phyloP scores from a whole-genome alignment of 2,329 filamentous ascomycete genomes.

The Diplodia seriata region DNA sequence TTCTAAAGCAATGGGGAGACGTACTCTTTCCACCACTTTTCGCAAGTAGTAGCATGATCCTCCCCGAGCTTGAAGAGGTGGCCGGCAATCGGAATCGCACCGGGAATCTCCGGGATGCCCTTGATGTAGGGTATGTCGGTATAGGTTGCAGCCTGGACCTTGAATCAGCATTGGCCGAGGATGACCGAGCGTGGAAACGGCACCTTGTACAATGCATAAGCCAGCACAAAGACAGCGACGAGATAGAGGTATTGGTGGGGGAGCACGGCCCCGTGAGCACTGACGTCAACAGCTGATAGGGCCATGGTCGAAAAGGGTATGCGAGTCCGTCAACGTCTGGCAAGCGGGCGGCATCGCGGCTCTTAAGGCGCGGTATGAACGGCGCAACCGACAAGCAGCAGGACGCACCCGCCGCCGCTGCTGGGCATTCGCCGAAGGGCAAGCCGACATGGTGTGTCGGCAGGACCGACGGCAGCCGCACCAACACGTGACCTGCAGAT shows the following conservation, averaged over 20 bases:
- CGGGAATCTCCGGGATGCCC: constrained; percentile 59
- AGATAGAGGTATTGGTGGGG: constrained; percentile 21
- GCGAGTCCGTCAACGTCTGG: constrained; percentile 6
- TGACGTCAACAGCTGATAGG: constrained; percentile 24
- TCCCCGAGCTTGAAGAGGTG: constrained; percentile 61
- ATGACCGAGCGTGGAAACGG: neutral
- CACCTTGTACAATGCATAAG: constrained; percentile 23
- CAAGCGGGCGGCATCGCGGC: neutral
- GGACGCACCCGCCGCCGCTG: constrained; percentile 1
- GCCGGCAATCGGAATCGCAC: constrained; percentile 58
- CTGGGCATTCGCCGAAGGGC: neutral
- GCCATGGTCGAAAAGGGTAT: constrained; percentile 14
- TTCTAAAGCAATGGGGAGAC: neutral
- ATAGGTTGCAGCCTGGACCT: constrained; percentile 36
- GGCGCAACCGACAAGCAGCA: constrained; percentile 15
- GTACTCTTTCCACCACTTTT: constrained; percentile 57
- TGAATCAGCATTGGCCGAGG: neutral
- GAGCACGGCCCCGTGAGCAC: constrained; percentile 13
- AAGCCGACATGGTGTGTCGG: constrained; percentile 15
- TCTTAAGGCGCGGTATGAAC: constrained; percentile 19
- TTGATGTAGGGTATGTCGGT: constrained; percentile 60
- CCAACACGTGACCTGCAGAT: constrained; percentile 14
- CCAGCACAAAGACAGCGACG: neutral
- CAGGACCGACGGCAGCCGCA: neutral
- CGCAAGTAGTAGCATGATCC: constrained; percentile 61